Percentiles rank a stretch among this genome's conserved stretches.
These are phyloP conservation scores for Claviceps sp. DNA, from an alignment of 2,329 filamentous ascomycete genomes.

Conservation along the genomic window DNA sequence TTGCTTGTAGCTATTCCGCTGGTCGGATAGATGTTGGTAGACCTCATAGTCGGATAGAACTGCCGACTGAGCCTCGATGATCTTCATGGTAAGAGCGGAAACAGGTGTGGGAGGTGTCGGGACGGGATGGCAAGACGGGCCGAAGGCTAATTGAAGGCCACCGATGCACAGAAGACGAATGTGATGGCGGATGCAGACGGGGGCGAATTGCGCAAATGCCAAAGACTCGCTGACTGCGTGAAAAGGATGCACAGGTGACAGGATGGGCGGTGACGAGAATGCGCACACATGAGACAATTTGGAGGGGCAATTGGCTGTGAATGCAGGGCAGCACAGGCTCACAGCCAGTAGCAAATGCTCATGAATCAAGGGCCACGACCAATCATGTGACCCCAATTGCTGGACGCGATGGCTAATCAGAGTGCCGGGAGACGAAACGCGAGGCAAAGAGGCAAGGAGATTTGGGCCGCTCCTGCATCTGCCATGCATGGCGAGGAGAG, in stretches of 20 bases:
- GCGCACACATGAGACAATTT: not conserved
- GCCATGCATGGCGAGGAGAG: not conserved
- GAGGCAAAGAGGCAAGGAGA: not conserved
- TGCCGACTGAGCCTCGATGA: slow-evolving; percentile 57
- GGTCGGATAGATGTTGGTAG: slow-evolving; percentile 48
- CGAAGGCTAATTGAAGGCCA: not conserved
- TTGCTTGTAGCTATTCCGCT: slow-evolving; percentile 37
- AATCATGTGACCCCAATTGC: not conserved
- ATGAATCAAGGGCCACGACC: too few relatives aligned
- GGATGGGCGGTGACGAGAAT: not conserved
- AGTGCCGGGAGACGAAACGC: not conserved
- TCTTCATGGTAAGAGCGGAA: slow-evolving; percentile 39
- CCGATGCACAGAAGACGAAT: not conserved
- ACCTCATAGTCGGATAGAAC: slow-evolving; percentile 64
- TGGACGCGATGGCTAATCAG: slow-evolving; percentile 1
- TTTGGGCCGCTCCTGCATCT: not conserved
- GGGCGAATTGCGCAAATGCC: not conserved
- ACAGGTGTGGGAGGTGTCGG: too few relatives aligned
- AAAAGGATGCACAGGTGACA: not conserved
- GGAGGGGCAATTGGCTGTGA: not conserved
- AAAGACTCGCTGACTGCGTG: not conserved
- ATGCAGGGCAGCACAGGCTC: not conserved
- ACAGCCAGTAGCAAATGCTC: not conserved
- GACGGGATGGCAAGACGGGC: not conserved
- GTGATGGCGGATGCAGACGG: not conserved